Conservation (phyloP, 495 filamentous ascomycete genomes). For the Tuber brumale region DNA sequence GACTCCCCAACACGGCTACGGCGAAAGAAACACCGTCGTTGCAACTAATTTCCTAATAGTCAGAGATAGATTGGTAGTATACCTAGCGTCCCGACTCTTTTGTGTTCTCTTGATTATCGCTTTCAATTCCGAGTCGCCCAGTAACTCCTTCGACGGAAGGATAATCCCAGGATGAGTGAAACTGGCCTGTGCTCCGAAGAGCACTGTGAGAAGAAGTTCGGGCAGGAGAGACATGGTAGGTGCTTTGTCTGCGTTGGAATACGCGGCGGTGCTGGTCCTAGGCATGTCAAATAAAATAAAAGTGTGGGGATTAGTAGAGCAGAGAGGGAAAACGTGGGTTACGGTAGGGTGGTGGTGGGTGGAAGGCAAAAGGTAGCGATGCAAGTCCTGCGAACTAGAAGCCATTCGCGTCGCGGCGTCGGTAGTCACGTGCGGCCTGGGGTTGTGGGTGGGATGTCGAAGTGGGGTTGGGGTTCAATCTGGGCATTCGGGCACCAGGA, state of each 20-base stretch:
- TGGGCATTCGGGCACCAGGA: no score
- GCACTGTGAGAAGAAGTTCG: conserved; percentile 39
- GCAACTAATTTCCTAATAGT: neutral
- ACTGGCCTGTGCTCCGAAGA: conserved; percentile 44
- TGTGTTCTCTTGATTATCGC: conserved; percentile 42
- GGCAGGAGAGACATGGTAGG: conserved; percentile 33
- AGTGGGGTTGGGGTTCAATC: neutral
- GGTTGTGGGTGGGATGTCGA: neutral
- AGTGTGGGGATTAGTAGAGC: neutral
- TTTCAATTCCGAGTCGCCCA: conserved; percentile 40
- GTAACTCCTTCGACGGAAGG: conserved; percentile 38
- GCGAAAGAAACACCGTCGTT: neutral
- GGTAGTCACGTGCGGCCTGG: neutral
- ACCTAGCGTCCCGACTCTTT: conserved; percentile 41
- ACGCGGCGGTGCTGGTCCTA: neutral
- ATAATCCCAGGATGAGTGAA: conserved; percentile 44
- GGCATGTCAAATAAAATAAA: neutral
- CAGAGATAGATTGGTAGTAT: neutral
- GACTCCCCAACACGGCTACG: neutral
- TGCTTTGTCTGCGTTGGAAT: neutral
- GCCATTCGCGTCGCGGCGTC: neutral
- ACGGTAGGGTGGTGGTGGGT: neutral
- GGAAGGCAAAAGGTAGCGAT: neutral
- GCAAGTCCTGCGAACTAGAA: neutral
- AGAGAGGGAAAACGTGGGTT: neutral